These are phyloP conservation scores for Eimeria maxima DNA, from an alignment of 169 alveolate genomes.

Conservation along the genomic window DNA sequence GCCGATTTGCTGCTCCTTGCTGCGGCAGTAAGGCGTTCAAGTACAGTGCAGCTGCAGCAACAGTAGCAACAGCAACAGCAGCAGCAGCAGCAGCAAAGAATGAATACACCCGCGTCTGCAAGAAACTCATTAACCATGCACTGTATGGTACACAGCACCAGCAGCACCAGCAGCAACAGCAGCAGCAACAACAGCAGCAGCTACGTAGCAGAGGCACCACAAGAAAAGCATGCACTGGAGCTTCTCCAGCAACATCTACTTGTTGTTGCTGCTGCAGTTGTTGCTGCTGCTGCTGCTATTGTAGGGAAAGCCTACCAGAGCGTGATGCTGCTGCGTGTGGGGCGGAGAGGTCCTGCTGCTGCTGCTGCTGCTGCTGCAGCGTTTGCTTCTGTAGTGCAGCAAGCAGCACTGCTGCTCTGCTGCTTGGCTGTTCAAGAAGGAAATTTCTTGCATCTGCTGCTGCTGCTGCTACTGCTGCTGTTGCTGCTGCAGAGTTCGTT, in stretches of 20 bases:
- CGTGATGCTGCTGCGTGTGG: conserved; percentile 36
- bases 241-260: background rate
- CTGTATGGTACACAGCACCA: no score
- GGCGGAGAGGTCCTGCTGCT: no score
- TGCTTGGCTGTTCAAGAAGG: conserved; percentile 17
- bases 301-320: background rate
- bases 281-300: conserved; percentile 15
- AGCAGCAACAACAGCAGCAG: background rate
- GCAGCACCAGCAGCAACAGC: no score
- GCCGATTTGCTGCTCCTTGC: conserved; percentile 52
- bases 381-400: conserved; percentile 51
- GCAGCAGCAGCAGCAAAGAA: conserved; percentile 7
- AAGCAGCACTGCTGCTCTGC: conserved; percentile 27
- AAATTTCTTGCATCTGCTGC: background rate
- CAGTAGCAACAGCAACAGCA: conserved; percentile 9
- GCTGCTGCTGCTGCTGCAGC: conserved; percentile 48
- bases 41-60: conserved; percentile 48
- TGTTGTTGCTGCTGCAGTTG: background rate
- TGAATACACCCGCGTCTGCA: background rate
- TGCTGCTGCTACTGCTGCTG: background rate
- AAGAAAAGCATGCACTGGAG: no score
- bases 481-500: background rate
- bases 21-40: conserved; percentile 19
- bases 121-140: no score
- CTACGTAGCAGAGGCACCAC: background rate